Evolutionary conservation across 768 basidiomycete species (phyloP).

Genomic region (Lentinula sp.): DNA sequence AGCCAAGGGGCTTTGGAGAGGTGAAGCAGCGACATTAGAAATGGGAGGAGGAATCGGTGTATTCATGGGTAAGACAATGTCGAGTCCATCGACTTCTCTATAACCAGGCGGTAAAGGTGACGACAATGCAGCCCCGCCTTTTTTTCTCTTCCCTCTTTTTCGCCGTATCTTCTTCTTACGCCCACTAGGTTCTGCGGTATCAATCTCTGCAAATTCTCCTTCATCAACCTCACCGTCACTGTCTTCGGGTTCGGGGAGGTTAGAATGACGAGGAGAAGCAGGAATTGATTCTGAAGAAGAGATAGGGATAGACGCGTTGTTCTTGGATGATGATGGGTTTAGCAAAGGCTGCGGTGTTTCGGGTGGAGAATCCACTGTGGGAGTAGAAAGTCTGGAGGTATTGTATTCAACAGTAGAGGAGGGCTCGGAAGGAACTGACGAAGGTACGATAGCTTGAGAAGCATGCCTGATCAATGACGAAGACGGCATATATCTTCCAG

Average conservation of each 20-base stretch:
- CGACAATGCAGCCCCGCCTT: constrained; percentile 9
- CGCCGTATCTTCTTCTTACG: constrained; percentile 15
- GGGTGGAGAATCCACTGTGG: background rate
- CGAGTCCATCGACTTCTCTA: background rate
- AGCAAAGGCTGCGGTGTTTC: background rate
- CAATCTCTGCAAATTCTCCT: constrained; percentile 20
- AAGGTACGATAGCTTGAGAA: background rate
- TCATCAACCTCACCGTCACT: constrained; percentile 22
- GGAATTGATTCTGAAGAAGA: background rate
- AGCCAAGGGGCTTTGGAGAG: background rate
- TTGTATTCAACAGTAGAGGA: background rate
- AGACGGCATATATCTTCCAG: background rate
- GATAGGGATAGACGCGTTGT: background rate
- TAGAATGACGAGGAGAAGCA: background rate
- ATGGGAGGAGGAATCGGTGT: background rate
- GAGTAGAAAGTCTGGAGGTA: background rate
- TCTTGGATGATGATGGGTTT: background rate
- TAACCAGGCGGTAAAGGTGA: background rate
- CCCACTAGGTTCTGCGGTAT: constrained; percentile 17
- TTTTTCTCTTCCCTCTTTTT: constrained; percentile 13
- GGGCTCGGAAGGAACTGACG: background rate
- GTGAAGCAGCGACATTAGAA: background rate
- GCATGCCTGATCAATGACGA: background rate
- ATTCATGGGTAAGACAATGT: background rate
- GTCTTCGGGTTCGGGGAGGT: constrained; percentile 28